Percentiles rank a stretch among this genome's conserved stretches.
phyloP scores from a whole-genome alignment of 1,284 basidiomycete genomes.

The Melampsora larici-populina region DNA sequence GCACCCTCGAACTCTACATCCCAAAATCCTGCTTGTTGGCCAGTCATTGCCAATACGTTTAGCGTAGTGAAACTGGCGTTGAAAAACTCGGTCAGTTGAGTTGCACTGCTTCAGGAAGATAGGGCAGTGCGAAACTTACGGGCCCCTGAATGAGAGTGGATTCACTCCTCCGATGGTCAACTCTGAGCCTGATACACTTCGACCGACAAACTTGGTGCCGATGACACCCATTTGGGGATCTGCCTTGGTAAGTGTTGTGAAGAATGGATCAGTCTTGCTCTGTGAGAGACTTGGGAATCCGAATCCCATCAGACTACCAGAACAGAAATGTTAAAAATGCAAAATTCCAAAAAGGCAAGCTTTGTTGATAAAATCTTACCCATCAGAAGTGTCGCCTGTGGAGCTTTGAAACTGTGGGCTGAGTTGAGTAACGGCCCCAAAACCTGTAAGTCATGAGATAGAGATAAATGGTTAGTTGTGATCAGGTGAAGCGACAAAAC shows the following conservation, averaged over 20 bases:
- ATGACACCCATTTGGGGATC: conserved; percentile 12
- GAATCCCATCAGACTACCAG: conserved; percentile 31
- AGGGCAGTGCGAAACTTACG: conserved; percentile 6
- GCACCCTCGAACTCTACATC: conserved; percentile 27
- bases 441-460: neutral
- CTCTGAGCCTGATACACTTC: conserved; percentile 23
- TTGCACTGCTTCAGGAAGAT: no score
- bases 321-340: no score
- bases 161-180: conserved; percentile 26
- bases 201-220: conserved; percentile 24
- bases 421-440: conserved; percentile 29
- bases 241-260: conserved; percentile 21
- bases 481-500: no score
- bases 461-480: neutral
- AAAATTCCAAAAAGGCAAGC: no score
- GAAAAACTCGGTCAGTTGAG: neutral
- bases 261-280: conserved; percentile 23
- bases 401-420: conserved; percentile 37
- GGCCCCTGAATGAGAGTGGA: conserved; percentile 15
- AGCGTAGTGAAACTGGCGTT: conserved; percentile 15
- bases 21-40: conserved; percentile 26
- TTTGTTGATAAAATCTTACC: conserved; percentile 5
- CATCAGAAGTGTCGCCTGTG: conserved; percentile 30
- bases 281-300: conserved; percentile 35
- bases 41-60: conserved; percentile 40